These are phyloP conservation scores for Tetraselmis striata DNA, from an alignment of 139 green algal genomes.

Conservation along the genomic window DNA sequence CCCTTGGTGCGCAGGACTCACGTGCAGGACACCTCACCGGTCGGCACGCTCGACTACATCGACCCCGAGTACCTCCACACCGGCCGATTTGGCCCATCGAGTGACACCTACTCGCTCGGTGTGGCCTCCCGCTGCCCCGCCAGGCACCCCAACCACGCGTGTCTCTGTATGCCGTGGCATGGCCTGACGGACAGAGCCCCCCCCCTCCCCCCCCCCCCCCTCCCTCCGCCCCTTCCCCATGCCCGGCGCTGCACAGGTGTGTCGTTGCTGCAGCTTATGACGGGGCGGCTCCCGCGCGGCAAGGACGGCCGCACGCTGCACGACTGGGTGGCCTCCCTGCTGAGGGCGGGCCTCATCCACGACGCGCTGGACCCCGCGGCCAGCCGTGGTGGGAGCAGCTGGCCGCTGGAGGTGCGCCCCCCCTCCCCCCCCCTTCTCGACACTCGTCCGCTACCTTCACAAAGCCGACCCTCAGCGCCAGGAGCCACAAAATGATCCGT, in stretches of 20 bases:
- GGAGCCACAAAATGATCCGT: too few relatives aligned
- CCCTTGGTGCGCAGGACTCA: too few relatives aligned
- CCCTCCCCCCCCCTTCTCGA: too few relatives aligned
- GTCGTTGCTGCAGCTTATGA: constrained; percentile 38
- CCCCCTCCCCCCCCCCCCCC: too few relatives aligned
- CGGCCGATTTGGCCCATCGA: constrained; percentile 31
- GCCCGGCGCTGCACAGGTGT: constrained; percentile 14
- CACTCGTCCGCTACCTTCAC: too few relatives aligned
- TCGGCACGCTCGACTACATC: constrained; percentile 49
- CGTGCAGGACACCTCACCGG: constrained; percentile 34
- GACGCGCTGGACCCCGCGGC: background rate
- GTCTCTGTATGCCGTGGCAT: too few relatives aligned
- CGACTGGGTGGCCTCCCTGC: background rate
- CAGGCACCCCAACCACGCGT: too few relatives aligned
- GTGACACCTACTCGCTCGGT: constrained; percentile 49
- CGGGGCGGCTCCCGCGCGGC: constrained; percentile 4
- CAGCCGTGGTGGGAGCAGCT: background rate
- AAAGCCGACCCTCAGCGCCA: too few relatives aligned
- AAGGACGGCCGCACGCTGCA: background rate
- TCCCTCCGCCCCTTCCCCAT: too few relatives aligned
- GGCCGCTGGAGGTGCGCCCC: background rate
- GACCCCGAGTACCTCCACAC: constrained; percentile 56
- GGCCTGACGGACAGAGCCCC: too few relatives aligned
- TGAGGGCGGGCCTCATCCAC: background rate
- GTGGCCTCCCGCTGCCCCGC: too few relatives aligned